Percentiles rank a stretch among this genome's conserved stretches.
phyloP scores from a whole-genome alignment of 306 rosid genomes.

The Citrullus amarus region DNA sequence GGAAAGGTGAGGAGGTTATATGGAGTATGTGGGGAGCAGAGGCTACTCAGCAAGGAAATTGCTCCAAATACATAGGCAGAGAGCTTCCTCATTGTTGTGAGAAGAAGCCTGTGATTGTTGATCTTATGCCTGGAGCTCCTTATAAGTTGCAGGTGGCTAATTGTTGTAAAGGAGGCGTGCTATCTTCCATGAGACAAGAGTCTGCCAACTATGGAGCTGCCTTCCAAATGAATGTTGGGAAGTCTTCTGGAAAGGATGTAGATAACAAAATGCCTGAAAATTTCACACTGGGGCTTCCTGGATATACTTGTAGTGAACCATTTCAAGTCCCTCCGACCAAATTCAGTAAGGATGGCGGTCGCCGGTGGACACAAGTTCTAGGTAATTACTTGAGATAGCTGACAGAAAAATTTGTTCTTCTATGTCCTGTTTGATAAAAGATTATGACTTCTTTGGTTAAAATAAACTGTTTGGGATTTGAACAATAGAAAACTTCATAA shows the following conservation, averaged over 20 bases:
- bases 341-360: conserved; percentile 29
- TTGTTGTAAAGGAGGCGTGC: conserved; percentile 59
- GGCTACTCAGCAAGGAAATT: conserved; percentile 56
- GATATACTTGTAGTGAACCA: conserved; percentile 49
- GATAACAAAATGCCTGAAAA: conserved; percentile 23
- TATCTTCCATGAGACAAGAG: conserved; percentile 55
- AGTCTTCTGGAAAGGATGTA: background rate
- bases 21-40: conserved; percentile 78
- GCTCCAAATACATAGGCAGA: conserved; percentile 35
- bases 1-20: conserved; percentile 56
- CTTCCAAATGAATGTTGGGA: conserved; percentile 40
- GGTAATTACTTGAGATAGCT: conserved; percentile 22
- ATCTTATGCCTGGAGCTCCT: conserved; percentile 50
- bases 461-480: background rate
- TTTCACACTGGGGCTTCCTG: conserved; percentile 55
- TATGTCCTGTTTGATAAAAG: background rate
- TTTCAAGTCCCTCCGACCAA: conserved; percentile 36
- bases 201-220: conserved; percentile 19
- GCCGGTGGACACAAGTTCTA: conserved; percentile 47
- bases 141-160: conserved; percentile 40
- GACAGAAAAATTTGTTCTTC: background rate
- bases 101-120: conserved; percentile 40
- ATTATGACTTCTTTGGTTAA: background rate
- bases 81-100: conserved; percentile 58
- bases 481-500: background rate